These are phyloP conservation scores for Dendrocalamus latiflorus DNA, from an alignment of 202 grass and related monocot species.

Conservation along the genomic window DNA sequence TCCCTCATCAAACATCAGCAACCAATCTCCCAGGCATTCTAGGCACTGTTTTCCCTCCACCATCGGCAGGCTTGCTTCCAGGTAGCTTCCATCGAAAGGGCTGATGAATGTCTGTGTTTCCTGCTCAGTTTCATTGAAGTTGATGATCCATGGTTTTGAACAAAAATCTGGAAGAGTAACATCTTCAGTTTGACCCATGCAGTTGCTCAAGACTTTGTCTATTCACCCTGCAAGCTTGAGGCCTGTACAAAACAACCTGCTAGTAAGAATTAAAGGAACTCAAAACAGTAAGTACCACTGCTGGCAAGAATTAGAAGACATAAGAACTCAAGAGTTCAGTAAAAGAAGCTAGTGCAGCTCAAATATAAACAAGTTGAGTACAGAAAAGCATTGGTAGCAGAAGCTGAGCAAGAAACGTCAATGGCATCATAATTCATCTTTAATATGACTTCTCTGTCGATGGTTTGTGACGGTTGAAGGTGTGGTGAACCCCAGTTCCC, in stretches of 20 bases:
- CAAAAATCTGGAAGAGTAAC: not conserved
- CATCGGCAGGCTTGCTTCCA: not conserved
- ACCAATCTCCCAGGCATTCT: not conserved
- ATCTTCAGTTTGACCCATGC: not conserved
- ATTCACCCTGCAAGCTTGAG: not conserved
- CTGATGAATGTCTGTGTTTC: not conserved
- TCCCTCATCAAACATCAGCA: not conserved
- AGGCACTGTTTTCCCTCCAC: not conserved
- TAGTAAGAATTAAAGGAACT: not conserved
- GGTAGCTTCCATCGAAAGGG: not conserved
- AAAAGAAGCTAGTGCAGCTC: no score
- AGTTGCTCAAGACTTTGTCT: not conserved
- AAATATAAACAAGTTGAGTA: no score
- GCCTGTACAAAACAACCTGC: not conserved
- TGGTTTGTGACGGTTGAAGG: no score
- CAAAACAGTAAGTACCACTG: not conserved
- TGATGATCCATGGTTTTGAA: not conserved
- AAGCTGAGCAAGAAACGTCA: no score
- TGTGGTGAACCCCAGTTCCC: no score
- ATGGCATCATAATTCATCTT: no score
- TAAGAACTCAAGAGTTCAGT: no score
- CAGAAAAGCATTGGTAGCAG: no score
- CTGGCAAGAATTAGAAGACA: no score
- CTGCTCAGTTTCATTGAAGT: not conserved
- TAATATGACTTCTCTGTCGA: no score